phyloP scores from a whole-genome alignment of 1,284 basidiomycete genomes.

The Grifola frondosa region DNA sequence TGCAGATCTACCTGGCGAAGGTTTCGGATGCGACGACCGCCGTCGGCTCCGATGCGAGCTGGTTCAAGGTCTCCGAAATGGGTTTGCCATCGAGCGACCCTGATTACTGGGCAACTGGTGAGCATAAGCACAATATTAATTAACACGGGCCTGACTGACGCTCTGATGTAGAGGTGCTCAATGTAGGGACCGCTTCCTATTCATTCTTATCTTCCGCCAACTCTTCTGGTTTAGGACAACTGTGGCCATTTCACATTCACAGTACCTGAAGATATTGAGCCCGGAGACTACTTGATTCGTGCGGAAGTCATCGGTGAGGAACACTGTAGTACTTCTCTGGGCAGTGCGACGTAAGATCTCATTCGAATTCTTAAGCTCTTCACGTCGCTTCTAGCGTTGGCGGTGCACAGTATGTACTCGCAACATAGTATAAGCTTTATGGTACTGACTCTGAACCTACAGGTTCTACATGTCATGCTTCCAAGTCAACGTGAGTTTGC shows the following conservation, averaged over 20 bases:
- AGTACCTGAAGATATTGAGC: conserved; percentile 44
- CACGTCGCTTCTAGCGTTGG: conserved; percentile 44
- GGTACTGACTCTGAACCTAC: background rate
- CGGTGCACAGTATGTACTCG: conserved; percentile 42
- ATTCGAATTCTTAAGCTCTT: conserved; percentile 39
- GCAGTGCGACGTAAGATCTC: no score
- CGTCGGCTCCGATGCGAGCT: conserved; percentile 40
- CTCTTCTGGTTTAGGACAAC: conserved; percentile 36
- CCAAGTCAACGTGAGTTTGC: conserved; percentile 41
- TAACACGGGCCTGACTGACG: background rate
- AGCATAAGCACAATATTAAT: conserved; percentile 2
- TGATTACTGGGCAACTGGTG: conserved; percentile 44
- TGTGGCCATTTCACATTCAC: conserved; percentile 53
- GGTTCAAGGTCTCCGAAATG: conserved; percentile 55
- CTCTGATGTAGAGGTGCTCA: conserved; percentile 33
- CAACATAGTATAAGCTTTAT: background rate
- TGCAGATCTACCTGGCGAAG: conserved; percentile 45
- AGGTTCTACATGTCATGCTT: conserved; percentile 53
- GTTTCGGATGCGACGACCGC: conserved; percentile 47
- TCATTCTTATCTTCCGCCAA: background rate
- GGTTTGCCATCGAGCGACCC: conserved; percentile 48
- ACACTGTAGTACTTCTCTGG: background rate
- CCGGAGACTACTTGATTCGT: conserved; percentile 52
- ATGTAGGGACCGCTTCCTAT: conserved; percentile 19
- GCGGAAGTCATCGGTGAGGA: conserved; percentile 50